Conservation (phyloP, 2,329 filamentous ascomycete genomes). For the Hyphodiscus sp. region DNA sequence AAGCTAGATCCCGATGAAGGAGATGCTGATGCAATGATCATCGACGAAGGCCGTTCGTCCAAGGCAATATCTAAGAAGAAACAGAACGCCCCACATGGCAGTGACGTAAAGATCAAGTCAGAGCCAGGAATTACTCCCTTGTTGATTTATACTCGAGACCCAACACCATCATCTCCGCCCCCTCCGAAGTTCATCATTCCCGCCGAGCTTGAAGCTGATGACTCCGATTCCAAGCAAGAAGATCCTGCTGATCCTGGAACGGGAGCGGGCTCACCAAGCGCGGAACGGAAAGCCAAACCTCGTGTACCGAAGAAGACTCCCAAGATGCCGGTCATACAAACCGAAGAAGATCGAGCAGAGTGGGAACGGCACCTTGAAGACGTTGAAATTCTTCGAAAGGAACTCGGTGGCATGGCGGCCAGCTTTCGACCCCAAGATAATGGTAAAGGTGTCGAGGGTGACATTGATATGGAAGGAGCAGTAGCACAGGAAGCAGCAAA, state of each 20-base stretch:
- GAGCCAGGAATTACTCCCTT: neutral
- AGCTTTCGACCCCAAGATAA: conserved; percentile 5
- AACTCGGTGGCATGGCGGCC: conserved; percentile 37
- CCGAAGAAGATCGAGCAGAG: conserved; percentile 45
- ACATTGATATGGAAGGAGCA: conserved; percentile 26
- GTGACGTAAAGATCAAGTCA: neutral
- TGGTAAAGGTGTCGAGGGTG: conserved; percentile 35
- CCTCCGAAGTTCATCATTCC: neutral
- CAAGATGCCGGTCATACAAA: conserved; percentile 39
- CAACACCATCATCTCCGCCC: neutral
- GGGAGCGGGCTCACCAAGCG: neutral
- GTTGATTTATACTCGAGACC: neutral
- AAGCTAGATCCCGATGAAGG: conserved; percentile 2
- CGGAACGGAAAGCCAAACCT: neutral
- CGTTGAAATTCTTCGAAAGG: conserved; percentile 38
- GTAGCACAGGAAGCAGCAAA: conserved; percentile 1
- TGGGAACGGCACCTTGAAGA: conserved; percentile 42
- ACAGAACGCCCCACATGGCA: neutral
- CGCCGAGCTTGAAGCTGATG: neutral
- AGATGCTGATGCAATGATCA: neutral
- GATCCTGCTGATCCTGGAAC: neutral
- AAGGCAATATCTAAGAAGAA: neutral
- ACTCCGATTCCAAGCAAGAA: neutral
- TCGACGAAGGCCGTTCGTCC: conserved; percentile 1
- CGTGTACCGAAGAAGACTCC: neutral